Conservation (phyloP, 768 basidiomycete genomes). For the Suillus discolor region DNA sequence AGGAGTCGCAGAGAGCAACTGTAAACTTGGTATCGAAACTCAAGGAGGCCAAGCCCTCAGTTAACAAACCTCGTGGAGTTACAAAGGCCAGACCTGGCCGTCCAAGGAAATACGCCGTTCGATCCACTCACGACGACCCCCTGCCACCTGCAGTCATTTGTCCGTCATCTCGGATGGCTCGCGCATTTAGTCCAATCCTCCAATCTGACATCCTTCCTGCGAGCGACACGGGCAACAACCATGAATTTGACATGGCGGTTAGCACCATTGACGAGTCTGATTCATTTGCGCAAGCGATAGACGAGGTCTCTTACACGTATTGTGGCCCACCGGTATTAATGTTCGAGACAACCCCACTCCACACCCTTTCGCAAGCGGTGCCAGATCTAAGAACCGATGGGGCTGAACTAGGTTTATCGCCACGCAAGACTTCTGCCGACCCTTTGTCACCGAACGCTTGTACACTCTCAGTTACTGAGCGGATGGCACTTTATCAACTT, state of each 20-base stretch:
- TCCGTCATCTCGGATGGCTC: slow-evolving; percentile 18
- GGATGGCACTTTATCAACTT: slow-evolving; percentile 51
- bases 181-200: slow-evolving; percentile 32
- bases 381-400: slow-evolving; percentile 2
- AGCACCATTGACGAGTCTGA: slow-evolving; percentile 29
- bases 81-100: slow-evolving; percentile 34
- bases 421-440: slow-evolving; percentile 1
- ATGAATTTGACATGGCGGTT: slow-evolving; percentile 19
- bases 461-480: slow-evolving; percentile 46
- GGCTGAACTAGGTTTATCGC: slow-evolving; percentile 7
- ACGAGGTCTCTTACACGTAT: slow-evolving; percentile 32
- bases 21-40: slow-evolving; percentile 3
- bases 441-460: slow-evolving; percentile 2
- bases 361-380: slow-evolving; percentile 7
- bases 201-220: slow-evolving; percentile 6
- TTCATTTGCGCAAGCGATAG: slow-evolving; percentile 29
- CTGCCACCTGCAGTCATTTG: slow-evolving; percentile 8
- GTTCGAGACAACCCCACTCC: slow-evolving; percentile 22
- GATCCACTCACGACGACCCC: slow-evolving; percentile 11
- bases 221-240: slow-evolving; percentile 11
- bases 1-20: slow-evolving; percentile 12
- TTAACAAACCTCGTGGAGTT: slow-evolving; percentile 28
- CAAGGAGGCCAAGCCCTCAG: background rate
- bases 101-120: slow-evolving; percentile 23
- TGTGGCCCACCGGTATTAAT: slow-evolving; percentile 26